Base-by-base conservation (phyloP, 148 eudicot genomes). In the Chenopodium album region DNA sequence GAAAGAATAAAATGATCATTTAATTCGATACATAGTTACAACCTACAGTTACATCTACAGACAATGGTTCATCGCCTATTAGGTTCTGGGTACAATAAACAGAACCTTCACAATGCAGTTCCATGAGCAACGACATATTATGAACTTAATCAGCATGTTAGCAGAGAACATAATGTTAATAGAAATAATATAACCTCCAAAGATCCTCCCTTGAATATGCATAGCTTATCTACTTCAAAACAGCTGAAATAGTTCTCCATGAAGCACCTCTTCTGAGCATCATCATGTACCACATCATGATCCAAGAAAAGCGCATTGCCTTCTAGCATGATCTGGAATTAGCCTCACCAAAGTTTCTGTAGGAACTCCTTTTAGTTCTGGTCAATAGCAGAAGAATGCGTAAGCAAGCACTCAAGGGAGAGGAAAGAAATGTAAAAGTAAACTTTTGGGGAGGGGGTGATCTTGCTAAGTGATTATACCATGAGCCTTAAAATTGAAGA, bases 321-420 rank as follows among this genome's bases (percentile, higher is more conserved):
- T 92, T 82, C 92, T 90, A n/a, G 94, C 92, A 80, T 92, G 97
- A 68, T 91, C 97, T 9, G 97, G 97, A 79, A 92, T 83, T 75
- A 92, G 88, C 85, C 84, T 87, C 87, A 82, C 82, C 78, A 90
- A 32, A 37, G 86, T 88, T 81, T 92, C 97, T 46, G 77, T 81
- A 2, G 88, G 88, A 73, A 91, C 94, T 69, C 86, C 92, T 86
- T 91, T 94, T 9, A 94, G 86, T 82, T 94, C 98, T 94, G 92
- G 70, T 78, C 67, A 82, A 74, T 20, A 81, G 28, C 63, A 82
- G 28, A 54, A 80, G 34, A 76, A 77, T 41, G 23, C 32, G 17
- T 71, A 28, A 77, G 78, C 34, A 54, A 77, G 12, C 23, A 14
- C 46, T 2, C 22, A 19, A 62, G 26, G 28, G 10, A 22, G 26